Base-by-base conservation (phyloP, 371 early-diverging fungal genomes). In the Capillidium heterosporum region DNA sequence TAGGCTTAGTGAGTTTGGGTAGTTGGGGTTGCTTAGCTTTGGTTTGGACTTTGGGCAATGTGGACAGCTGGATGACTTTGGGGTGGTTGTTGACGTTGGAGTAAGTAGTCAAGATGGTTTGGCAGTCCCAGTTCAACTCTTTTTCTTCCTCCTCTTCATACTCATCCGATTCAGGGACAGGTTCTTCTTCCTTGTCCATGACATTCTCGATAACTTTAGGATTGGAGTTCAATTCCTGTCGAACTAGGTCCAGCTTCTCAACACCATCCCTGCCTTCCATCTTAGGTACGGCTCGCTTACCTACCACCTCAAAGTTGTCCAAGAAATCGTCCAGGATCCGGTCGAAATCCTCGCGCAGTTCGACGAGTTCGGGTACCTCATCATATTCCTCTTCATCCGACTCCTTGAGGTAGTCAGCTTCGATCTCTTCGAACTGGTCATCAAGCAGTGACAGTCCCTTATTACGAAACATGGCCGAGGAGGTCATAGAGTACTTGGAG, bases 381-480 rank as follows among this genome's bases (percentile, higher is more conserved):
- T 80, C 78, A 21, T 76, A 75, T 17, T 85, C 84, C 0, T 78
- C 78, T 59, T 87, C 87, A 41, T 63, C 65, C 15, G 69, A 66
- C 32, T 63, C 56, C n/a, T 72, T 69, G 35, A 77, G 77, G 62
- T 89, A 87, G 60, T 87, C 85, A 40, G 69, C 75, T 60, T 81
- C 79, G 59, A 82, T 73, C 64, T 77, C 71, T 61, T 95, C 96
- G 67, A 92, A 95, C 54, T 84, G 84, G 59, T 92, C 91, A 71
- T 95, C 96, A 52, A 95, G 64, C 24, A 89, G 68, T 4, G 84
- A 82, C 48, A 94, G 72, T 60, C 87, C 81, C 31, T 80, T 75
- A 64, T 90, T 93, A 66, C 95, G 83, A 67, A 81, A 87, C 88
- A 93, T 85, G 44, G 84, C 79, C 3, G 92, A 89, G 15, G 93